Base-by-base conservation (phyloP, 306 rosid genomes). In the Quercus dentata region DNA sequence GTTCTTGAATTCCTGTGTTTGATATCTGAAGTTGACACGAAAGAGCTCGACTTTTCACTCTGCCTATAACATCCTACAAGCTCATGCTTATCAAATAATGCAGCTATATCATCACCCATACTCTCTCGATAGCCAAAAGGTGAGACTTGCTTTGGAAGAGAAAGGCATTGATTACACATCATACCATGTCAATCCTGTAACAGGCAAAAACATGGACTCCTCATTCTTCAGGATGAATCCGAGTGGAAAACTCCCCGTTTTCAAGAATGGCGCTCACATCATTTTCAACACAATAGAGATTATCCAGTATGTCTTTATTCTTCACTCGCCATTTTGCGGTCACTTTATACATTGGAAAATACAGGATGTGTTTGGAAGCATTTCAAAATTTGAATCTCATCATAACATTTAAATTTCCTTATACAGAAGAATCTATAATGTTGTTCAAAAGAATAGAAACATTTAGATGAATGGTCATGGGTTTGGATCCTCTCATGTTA, bases 101-200 rank as follows among this genome's bases (percentile, higher is more conserved):
- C 99, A 96, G 90, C 79, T 96, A 27, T 91, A 93, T 86, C 99
- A 96, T 86, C 99, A 96, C 78, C 99, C 97, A 0, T 91, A 84
- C 87, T 94, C 97, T 78, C 76, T 91, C 84, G 89, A 91, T 73
- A 93, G 98, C 88, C 97, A 90, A 85, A 93, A 87, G 80, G 99
- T 90, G 86, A 91, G 99, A 71, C 93, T 96, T 31, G 98, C 94
- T 20, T 85, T 93, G 94, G 99, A 96, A 81, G 98, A 93, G 87
- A 91, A 83, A 72, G 88, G 87, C 83, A 87, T 88, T 61, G 99
- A 90, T 86, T 96, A 91, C 84, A 96, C 99, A 5, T 96, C 97
- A 19, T 79, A 81, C 92, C 98, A 91, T 90, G 93, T 82, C 88
- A 96, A 96, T 83, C 97, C 98, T 18, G 70, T 90, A 58, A 93